Evolutionary conservation across 768 basidiomycete genomes (phyloP).

Genomic region (Trametes cingulata): DNA sequence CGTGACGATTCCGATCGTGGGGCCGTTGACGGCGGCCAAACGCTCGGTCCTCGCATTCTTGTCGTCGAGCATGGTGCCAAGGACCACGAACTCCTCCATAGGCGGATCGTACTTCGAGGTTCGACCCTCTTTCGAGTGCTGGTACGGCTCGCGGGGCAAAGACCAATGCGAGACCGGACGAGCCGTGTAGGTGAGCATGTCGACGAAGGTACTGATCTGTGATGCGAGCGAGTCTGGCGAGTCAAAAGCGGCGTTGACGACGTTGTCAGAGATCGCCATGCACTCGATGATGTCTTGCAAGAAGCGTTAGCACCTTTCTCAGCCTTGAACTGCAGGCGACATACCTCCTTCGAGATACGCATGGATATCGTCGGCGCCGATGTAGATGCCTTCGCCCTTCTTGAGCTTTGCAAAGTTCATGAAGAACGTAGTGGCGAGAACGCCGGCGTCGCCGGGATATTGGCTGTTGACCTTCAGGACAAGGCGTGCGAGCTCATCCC

Average conservation of each 20-base stretch:
- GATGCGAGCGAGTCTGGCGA: conserved; percentile 17
- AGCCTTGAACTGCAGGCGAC: neutral
- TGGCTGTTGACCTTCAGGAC: conserved; percentile 45
- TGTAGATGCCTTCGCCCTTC: conserved; percentile 53
- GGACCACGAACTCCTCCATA: conserved; percentile 32
- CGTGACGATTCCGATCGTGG: conserved; percentile 31
- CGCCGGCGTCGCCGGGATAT: conserved; percentile 56
- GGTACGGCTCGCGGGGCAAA: conserved; percentile 21
- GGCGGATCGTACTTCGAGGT: conserved; percentile 31
- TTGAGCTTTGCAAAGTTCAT: conserved; percentile 53
- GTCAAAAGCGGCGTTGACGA: conserved; percentile 53
- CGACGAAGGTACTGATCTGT: conserved; percentile 25
- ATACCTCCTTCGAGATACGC: conserved; percentile 59
- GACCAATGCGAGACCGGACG: conserved; percentile 28
- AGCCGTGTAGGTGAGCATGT: conserved; percentile 31
- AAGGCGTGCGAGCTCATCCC: conserved; percentile 32
- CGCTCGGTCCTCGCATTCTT: conserved; percentile 11
- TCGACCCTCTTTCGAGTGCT: conserved; percentile 11
- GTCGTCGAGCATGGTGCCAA: conserved; percentile 24
- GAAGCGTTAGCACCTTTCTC: neutral
- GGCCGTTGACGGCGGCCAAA: conserved; percentile 20
- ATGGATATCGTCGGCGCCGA: conserved; percentile 57
- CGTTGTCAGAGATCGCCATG: conserved; percentile 61
- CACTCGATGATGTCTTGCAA: conserved; percentile 58
- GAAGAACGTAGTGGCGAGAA: conserved; percentile 51